phyloP scores from a whole-genome alignment of 768 basidiomycete genomes.

The Boletus pseudopeckii region DNA sequence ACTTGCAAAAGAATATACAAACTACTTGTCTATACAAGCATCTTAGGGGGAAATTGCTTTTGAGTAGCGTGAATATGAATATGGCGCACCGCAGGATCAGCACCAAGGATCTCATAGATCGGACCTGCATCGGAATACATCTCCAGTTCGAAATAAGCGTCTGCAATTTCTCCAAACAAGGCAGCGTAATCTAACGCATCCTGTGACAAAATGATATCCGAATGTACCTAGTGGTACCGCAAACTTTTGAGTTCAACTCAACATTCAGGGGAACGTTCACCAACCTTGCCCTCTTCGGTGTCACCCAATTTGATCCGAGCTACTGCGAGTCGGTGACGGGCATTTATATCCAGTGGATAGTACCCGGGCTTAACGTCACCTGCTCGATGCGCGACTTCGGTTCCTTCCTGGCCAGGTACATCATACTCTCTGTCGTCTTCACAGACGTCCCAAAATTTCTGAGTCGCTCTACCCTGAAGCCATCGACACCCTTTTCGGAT shows the following conservation, averaged over 20 bases:
- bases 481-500: not conserved
- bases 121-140: not conserved
- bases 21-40: not conserved
- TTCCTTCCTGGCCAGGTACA: constrained; percentile 50
- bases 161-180: constrained; percentile 79
- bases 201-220: constrained; percentile 62
- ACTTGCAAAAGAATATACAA: constrained; percentile 50
- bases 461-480: not conserved
- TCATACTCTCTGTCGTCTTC: constrained; percentile 7
- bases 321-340: constrained; percentile 79
- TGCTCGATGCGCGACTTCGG: not conserved
- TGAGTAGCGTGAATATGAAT: not conserved
- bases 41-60: not conserved
- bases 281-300: constrained; percentile 77
- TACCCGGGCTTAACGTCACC: not conserved
- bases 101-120: not conserved
- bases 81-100: not conserved
- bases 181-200: constrained; percentile 75
- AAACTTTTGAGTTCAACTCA: not conserved
- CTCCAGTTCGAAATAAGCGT: constrained; percentile 56
- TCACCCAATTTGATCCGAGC: constrained; percentile 79
- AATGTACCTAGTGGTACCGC: constrained; percentile 59
- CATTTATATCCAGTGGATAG: constrained; percentile 16
- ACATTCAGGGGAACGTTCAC: not conserved
- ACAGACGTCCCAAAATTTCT: not conserved